Base-by-base conservation (phyloP, 495 filamentous ascomycete genomes). In the Penicillium turbatum region DNA sequence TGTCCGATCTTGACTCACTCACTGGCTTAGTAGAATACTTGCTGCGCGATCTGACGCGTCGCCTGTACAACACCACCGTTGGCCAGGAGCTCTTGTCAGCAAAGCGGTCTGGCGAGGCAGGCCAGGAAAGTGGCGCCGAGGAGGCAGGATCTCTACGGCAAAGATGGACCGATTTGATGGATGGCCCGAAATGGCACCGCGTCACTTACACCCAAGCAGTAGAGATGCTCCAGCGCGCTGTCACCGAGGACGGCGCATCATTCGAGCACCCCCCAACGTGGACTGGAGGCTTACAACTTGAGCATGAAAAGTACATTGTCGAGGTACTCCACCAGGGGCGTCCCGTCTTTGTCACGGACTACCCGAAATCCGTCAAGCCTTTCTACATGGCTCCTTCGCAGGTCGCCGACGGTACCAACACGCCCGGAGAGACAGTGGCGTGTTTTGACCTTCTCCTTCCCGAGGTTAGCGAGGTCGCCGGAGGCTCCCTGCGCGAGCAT, bases 401-500 rank as follows among this genome's bases (percentile, higher is more conserved):
- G 16, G 42, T 16, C 40, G 15, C 42, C 13, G 58, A 46, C 42
- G 54, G 61, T 51, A 36, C 57, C 26, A 37, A 38, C 49, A 16
- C 35, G 0, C 48, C 59, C 6, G 59, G 55, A 21, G 65, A 73
- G 47, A 96, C 92, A 4, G 92, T 91, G 10, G 88, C 92, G 16
- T 97, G 92, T 70, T 98, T 98, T 66, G 93, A 98, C 73, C 84
- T 98, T 45, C 81, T 98, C 15, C 81, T 97, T 30, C 92, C 93
- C 12, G 88, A 91, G 52, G 73, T 90, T 48, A 90, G 89, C 68
- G 93, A 98, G 69, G 82, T 97, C 43, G 88, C 85, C 16, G 93
- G 93, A 15, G 93, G 93, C 21, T 97, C 92, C 3, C 81, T 97
- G 71, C 91, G 93, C 68, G 93, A 97, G 69, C 86, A 97, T 72